Conservation (phyloP, 1,284 basidiomycete species). For the Flammula alnicola region DNA sequence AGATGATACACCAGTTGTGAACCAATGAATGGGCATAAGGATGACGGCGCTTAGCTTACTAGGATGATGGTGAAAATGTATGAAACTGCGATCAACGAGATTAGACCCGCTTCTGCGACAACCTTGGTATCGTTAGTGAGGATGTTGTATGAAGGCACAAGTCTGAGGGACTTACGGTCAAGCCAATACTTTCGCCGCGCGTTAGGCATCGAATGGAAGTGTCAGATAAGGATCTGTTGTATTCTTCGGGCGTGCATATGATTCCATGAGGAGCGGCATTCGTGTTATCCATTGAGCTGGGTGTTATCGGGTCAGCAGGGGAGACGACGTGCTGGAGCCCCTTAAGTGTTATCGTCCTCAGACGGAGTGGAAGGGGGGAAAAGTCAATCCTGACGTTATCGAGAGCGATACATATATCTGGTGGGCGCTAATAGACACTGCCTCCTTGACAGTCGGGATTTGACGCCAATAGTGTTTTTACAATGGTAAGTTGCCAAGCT, state of each 20-base stretch:
- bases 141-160: not conserved
- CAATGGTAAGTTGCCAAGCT: no score
- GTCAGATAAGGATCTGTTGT: slow-evolving; percentile 4
- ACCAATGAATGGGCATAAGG: not conserved
- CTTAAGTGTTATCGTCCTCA: no score
- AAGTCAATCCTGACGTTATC: no score
- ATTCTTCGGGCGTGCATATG: slow-evolving; percentile 20
- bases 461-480: no score
- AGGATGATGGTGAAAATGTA: slow-evolving; percentile 21
- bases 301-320: no score
- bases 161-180: slow-evolving; percentile 18
- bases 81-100: slow-evolving; percentile 20
- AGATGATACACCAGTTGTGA: not conserved
- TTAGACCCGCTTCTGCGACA: slow-evolving; percentile 16
- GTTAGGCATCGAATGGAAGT: slow-evolving; percentile 21
- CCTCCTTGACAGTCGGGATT: no score
- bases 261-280: slow-evolving; percentile 8
- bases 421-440: no score
- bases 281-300: not conserved
- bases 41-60: slow-evolving; percentile 7
- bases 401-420: no score
- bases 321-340: no score
- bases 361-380: no score
- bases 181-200: slow-evolving; percentile 25
- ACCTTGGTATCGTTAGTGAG: slow-evolving; percentile 10